Percentiles rank a stretch among this genome's conserved stretches.
phyloP scores from a whole-genome alignment of 2,329 filamentous ascomycete species.

The Chalara sp. region DNA sequence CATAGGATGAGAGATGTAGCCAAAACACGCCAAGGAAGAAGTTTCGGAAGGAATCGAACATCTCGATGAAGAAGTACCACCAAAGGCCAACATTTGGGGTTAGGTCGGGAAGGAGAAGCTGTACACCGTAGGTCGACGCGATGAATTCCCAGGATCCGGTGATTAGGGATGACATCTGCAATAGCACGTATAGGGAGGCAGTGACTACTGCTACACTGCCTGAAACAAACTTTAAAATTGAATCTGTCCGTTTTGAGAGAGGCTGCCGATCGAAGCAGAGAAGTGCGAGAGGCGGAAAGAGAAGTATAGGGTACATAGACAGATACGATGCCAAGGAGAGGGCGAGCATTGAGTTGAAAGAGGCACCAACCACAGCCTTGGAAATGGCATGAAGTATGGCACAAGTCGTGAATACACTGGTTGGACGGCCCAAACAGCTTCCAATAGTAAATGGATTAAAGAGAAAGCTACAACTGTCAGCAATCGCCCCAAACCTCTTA shows the following conservation, averaged over 20 bases:
- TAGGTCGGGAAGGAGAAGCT: slow-evolving; percentile 82
- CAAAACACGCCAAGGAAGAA: slow-evolving; percentile 99
- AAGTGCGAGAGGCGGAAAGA: slow-evolving; percentile 75
- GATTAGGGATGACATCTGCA: slow-evolving; percentile 66
- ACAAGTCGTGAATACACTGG: slow-evolving; percentile 80
- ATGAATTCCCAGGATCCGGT: slow-evolving; percentile 86
- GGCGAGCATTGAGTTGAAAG: slow-evolving; percentile 72
- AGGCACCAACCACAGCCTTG: slow-evolving; percentile 69
- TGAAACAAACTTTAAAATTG: slow-evolving; percentile 43
- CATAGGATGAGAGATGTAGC: slow-evolving; percentile 88
- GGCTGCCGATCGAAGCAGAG: slow-evolving; percentile 64
- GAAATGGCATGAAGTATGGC: slow-evolving; percentile 80
- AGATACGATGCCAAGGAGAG: slow-evolving; percentile 84
- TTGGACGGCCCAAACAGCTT: slow-evolving; percentile 84
- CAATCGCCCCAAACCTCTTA: not conserved
- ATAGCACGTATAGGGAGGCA: slow-evolving; percentile 50
- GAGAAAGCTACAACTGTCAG: slow-evolving; percentile 57
- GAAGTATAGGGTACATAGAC: slow-evolving; percentile 82
- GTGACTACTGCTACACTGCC: slow-evolving; percentile 46
- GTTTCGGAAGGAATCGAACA: slow-evolving; percentile 95
- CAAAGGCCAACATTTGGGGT: slow-evolving; percentile 93
- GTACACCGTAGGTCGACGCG: slow-evolving; percentile 83
- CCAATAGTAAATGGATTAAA: slow-evolving; percentile 94
- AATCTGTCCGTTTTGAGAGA: slow-evolving; percentile 26
- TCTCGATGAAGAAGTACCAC: slow-evolving; percentile 99